Conservation (phyloP, 768 basidiomycete species). For the Lactarius sp. region DNA sequence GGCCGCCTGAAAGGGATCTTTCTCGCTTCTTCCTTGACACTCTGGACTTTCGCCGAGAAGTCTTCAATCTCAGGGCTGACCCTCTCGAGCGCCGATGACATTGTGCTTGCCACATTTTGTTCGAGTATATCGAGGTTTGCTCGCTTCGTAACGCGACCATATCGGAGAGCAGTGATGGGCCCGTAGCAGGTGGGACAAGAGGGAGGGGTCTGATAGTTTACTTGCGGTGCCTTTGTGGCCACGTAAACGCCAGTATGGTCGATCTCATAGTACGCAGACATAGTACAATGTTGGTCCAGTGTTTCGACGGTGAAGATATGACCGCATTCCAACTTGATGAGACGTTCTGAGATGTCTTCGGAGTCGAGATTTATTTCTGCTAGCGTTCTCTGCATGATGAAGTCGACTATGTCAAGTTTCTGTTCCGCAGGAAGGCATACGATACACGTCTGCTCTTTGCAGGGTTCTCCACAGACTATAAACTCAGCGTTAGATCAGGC, state of each 20-base stretch:
- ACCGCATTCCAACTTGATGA: constrained; percentile 32
- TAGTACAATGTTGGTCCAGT: constrained; percentile 34
- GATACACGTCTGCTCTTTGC: constrained; percentile 32
- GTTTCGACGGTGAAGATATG: constrained; percentile 39
- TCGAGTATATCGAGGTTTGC: constrained; percentile 36
- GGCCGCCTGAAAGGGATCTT: constrained; percentile 4
- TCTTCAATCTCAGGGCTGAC: constrained; percentile 15
- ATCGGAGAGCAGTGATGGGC: constrained; percentile 32
- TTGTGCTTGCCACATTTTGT: constrained; percentile 33
- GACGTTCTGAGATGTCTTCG: constrained; percentile 29
- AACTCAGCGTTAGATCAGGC: not conserved
- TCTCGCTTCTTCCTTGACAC: constrained; percentile 20
- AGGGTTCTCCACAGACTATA: constrained; percentile 37
- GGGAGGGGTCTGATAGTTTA: constrained; percentile 30
- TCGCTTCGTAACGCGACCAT: constrained; percentile 35
- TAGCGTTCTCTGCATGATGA: constrained; percentile 32
- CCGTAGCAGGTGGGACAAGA: constrained; percentile 35
- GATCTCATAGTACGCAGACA: constrained; percentile 31
- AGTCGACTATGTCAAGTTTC: constrained; percentile 33
- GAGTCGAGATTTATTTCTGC: constrained; percentile 26
- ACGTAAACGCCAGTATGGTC: constrained; percentile 28
- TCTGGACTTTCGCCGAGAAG: constrained; percentile 10
- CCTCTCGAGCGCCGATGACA: constrained; percentile 27
- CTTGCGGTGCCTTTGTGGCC: constrained; percentile 28
- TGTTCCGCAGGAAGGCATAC: constrained; percentile 28